phyloP scores from a whole-genome alignment of 1,284 basidiomycete species.

The Agaricales sp. region DNA sequence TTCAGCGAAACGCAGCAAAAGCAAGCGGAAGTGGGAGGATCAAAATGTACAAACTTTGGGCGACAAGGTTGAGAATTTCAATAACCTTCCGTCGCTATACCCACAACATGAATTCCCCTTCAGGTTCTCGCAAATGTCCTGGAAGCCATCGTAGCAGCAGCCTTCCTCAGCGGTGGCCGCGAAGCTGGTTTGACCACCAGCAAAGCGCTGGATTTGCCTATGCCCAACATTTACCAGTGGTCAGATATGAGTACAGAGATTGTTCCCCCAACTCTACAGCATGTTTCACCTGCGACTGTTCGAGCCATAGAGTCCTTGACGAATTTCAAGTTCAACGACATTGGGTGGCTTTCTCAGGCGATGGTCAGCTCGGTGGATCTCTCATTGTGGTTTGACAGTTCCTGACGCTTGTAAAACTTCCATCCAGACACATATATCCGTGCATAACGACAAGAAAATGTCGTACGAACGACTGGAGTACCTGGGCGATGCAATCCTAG shows the following conservation, averaged over 20 bases:
- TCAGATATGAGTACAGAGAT: slow-evolving; percentile 52
- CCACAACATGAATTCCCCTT: slow-evolving; percentile 6
- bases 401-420: slow-evolving; percentile 5
- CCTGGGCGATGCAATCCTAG: slow-evolving; percentile 72
- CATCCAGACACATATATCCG: slow-evolving; percentile 54
- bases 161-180: slow-evolving; percentile 58
- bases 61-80: slow-evolving; percentile 52
- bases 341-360: slow-evolving; percentile 57
- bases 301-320: slow-evolving; percentile 52
- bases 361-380: slow-evolving; percentile 35
- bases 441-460: slow-evolving; percentile 39
- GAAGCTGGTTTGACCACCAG: slow-evolving; percentile 51
- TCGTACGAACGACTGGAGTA: slow-evolving; percentile 73
- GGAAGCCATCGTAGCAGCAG: slow-evolving; percentile 75
- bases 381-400: slow-evolving; percentile 7
- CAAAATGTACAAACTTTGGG: slow-evolving; percentile 49
- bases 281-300: slow-evolving; percentile 27
- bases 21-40: slow-evolving; percentile 27
- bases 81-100: slow-evolving; percentile 5
- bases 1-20: neutral
- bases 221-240: slow-evolving; percentile 55
- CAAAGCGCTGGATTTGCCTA: slow-evolving; percentile 51
- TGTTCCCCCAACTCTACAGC: slow-evolving; percentile 26
- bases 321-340: slow-evolving; percentile 47
- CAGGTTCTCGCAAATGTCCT: slow-evolving; percentile 75